Conservation (phyloP, 306 rosid species). For the Quercus glauca region DNA sequence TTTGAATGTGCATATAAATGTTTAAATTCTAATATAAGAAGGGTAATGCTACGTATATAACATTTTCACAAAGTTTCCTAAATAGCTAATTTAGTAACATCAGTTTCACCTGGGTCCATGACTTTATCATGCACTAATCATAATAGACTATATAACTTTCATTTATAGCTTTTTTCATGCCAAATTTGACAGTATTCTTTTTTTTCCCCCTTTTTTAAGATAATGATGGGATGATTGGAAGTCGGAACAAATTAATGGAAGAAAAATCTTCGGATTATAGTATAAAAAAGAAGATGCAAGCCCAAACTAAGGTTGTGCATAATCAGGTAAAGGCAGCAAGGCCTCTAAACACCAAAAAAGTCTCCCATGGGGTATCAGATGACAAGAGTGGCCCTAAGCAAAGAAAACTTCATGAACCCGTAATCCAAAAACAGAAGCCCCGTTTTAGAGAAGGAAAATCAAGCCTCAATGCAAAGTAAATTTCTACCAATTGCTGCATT, state of each 20-base stretch:
- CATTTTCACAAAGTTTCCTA: too few species aligned
- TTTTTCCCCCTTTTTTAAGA: slow-evolving; percentile 15
- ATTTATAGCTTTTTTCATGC: too few species aligned
- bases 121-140: too few species aligned
- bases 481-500: not conserved
- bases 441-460: not conserved
- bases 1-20: too few species aligned
- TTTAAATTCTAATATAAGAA: too few species aligned
- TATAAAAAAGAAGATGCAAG: slow-evolving; percentile 11
- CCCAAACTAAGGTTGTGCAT: slow-evolving; percentile 9
- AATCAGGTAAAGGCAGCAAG: slow-evolving; percentile 1
- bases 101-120: too few species aligned
- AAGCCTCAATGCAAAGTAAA: not conserved
- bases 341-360: slow-evolving; percentile 8
- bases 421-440: not conserved
- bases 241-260: slow-evolving; percentile 30
- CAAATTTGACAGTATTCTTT: not conserved
- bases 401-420: not conserved
- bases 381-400: not conserved
- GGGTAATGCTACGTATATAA: too few species aligned
- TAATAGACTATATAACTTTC: too few species aligned
- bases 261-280: slow-evolving; percentile 4
- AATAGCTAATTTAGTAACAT: too few species aligned
- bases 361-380: not conserved
- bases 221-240: slow-evolving; percentile 56